Evolutionary conservation across 75 land plant species (phyloP), one percentile per base, ranked within the genome.

Genomic region (Cryptomeria japonica): DNA sequence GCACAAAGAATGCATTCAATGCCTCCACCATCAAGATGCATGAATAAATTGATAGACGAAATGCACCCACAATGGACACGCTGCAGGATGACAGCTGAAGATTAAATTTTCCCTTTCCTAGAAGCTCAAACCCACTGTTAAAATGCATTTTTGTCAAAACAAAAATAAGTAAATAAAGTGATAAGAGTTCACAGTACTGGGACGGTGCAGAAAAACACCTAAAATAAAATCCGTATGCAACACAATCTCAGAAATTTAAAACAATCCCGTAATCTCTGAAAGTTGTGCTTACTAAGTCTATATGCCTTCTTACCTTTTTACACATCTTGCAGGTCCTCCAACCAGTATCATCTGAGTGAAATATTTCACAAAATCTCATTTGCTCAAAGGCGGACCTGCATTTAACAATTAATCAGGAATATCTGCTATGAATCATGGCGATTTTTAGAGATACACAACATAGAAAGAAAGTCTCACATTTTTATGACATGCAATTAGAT

Each of bases 51-150:
- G 72, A 88, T 86, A 14, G 99, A 97, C 51, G 90, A 94, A 19
- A 97, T 93, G 84, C 99, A 97, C 42, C 99, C 99, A 88, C 99
- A 97, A 84, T 97, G 99, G 41, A 97, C 87, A 77, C 90, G 87
- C 99, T 97, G 98, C 90, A 92, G 53, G 68, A 72, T 46, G 87
- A 84, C 16, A 86, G 61, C 85, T 8, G 61, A 36, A 53, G 64
- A 41, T 76, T 42, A 68, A 88, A 44, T 39, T 37, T 80, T 36
- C 3, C 22, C 22, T 37, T 72, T 46, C 56, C 38, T 25, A 37
- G 42, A 78, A 31, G 55, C 46, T 53, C 39, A 32, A 76, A 11
- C 22, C 31, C 88, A 49, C 44, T 32, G 82, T 6, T 8, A 80
- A 38, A 91, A 47, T 37, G 34, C 76, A 31, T 72, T 9, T 72